Evolutionary conservation across 352 stramenopile species (phyloP), one percentile per base, ranked within the genome.

Genomic region (Phytophthora idaei): DNA sequence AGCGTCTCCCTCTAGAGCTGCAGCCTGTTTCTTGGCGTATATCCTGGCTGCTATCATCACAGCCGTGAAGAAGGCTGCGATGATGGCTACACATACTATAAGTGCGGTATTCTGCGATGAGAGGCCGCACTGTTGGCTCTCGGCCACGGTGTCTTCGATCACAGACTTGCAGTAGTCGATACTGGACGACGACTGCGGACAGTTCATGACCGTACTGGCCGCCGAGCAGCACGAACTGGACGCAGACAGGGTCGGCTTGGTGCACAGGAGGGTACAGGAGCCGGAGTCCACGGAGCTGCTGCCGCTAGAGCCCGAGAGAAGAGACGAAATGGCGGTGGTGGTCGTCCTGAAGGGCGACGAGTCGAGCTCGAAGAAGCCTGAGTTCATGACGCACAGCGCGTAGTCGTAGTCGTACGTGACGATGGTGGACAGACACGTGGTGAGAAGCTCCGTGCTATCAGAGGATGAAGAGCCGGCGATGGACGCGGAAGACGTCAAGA

Each of bases 341-440:
- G 39, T 29, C 15, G 36, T 57, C 7, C n/a, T 25, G 28, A 72
- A 69, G 6, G 28, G 21, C 2, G 55, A 59, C 39, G 66, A 39
- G 7, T 67, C 39, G 34, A 82, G 37, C 48, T 77, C 61, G 56
- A 90, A 88, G 50, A 90, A 73, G 36, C 82, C 82, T 25, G 80
- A 80, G 66, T 90, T 90, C 78, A 89, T 89, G 58, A 89, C 57
- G 66, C 82, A 90, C 34, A 78, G 51, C 34, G 76, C 76, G 61
- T 90, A 90, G 34, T 67, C 42, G 49, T 64, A 61, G 57, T 90
- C 82, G 17, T 71, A 57, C 11, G 55, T 29, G 41, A 83, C 28
- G 55, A 87, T 69, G n/a, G 67, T 78, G 32, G 64, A 63, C 27
- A 81, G 64, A 17, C 77, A 85, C 1, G 64, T 50, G 10, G 70